phyloP scores from a whole-genome alignment of 495 filamentous ascomycete genomes.

The Margaritispora aquatica region DNA sequence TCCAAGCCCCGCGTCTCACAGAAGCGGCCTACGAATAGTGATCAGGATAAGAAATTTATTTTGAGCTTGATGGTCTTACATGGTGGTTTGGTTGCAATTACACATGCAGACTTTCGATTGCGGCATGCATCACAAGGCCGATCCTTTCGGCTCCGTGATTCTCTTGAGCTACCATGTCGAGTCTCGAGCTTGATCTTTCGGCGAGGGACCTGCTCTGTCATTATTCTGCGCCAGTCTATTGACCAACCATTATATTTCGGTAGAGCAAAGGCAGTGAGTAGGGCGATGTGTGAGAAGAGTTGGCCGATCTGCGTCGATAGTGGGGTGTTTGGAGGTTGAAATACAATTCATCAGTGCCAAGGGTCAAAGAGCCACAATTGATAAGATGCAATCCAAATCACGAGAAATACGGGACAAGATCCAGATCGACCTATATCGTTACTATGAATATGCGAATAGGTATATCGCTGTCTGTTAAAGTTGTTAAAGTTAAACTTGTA shows the following conservation, averaged over 20 bases:
- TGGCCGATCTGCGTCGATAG: neutral
- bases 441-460: too few species aligned
- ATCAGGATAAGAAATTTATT: neutral
- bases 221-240: neutral
- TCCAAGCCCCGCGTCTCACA: conserved; percentile 12
- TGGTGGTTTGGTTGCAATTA: conserved; percentile 18
- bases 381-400: neutral
- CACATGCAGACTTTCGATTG: conserved; percentile 20
- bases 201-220: conserved; percentile 1
- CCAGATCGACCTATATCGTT: neutral
- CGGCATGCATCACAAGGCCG: conserved; percentile 24
- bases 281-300: neutral
- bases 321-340: neutral
- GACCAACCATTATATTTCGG: neutral
- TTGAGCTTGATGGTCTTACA: conserved; percentile 4
- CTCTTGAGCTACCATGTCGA: conserved; percentile 15
- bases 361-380: neutral
- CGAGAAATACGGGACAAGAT: neutral
- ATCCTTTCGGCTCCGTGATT: conserved; percentile 20
- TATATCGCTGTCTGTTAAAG: too few species aligned
- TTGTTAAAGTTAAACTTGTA: too few species aligned
- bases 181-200: conserved; percentile 15
- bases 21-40: conserved; percentile 13
- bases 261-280: neutral
- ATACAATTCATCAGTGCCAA: too few species aligned